Conservation (phyloP, 2,329 filamentous ascomycete genomes). For the Sarocladiaceae sp. region DNA sequence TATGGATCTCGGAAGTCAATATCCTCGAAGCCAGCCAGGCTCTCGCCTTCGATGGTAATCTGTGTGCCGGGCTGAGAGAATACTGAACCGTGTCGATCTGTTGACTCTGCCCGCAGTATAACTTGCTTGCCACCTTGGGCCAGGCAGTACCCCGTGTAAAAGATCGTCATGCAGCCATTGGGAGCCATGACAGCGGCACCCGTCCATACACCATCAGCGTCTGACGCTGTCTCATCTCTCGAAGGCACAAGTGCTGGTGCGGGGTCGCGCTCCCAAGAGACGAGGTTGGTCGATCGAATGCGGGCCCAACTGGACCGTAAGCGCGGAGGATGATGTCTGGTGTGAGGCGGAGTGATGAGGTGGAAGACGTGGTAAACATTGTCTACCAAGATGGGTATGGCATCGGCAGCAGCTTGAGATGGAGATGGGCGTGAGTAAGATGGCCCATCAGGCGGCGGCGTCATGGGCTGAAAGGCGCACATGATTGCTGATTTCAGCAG, state of each 20-base stretch:
- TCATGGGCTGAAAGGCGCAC: not conserved
- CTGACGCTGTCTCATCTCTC: conserved; percentile 16
- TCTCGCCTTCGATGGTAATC: conserved; percentile 19
- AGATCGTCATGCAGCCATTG: conserved; percentile 28
- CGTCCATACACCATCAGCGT: conserved; percentile 30
- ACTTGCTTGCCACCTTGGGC: conserved; percentile 25
- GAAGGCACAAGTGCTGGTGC: conserved; percentile 20
- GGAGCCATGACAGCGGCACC: conserved; percentile 26
- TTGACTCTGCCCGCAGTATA: conserved; percentile 23
- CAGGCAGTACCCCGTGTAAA: conserved; percentile 32
- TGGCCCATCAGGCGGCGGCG: conserved; percentile 21
- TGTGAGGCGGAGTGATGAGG: conserved; percentile 25
- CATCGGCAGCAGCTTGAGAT: conserved; percentile 27
- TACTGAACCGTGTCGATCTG: conserved; percentile 20
- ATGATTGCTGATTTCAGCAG: not conserved
- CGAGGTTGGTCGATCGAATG: conserved; percentile 23
- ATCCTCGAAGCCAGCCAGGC: conserved; percentile 22
- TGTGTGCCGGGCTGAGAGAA: conserved; percentile 19
- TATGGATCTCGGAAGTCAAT: conserved; percentile 33
- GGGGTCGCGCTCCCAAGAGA: conserved; percentile 25
- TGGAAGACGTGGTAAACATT: conserved; percentile 33
- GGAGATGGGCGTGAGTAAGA: conserved; percentile 23
- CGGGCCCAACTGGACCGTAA: conserved; percentile 28
- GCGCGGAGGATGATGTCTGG: conserved; percentile 27
- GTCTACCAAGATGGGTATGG: conserved; percentile 30